phyloP scores from a whole-genome alignment of 2,329 filamentous ascomycete species.

The Aspergillus versicolor region DNA sequence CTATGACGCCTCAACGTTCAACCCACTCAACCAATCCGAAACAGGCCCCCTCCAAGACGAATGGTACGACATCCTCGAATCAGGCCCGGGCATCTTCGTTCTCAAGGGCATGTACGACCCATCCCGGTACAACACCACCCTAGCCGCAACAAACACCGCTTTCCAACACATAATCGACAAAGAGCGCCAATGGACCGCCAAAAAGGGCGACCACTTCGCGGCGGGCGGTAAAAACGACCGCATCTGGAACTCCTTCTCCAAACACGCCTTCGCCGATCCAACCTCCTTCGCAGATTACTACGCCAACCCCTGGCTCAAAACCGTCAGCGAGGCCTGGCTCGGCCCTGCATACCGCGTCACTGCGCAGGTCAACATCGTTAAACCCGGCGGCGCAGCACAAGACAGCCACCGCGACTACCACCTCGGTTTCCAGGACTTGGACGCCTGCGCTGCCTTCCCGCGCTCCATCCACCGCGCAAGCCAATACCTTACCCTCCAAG shows the following conservation, averaged over 20 bases:
- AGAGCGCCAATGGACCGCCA: conserved; percentile 36
- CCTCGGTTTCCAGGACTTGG: conserved; percentile 59
- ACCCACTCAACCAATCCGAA: conserved; percentile 30
- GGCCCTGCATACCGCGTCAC: conserved; percentile 62
- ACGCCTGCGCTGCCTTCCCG: conserved; percentile 50
- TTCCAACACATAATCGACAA: conserved; percentile 51
- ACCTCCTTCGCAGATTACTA: conserved; percentile 58
- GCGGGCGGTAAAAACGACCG: conserved; percentile 56
- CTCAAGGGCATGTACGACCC: conserved; percentile 52
- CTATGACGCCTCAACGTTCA: conserved; percentile 49
- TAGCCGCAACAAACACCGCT: conserved; percentile 50
- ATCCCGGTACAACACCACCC: conserved; percentile 32
- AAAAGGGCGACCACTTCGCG: conserved; percentile 62
- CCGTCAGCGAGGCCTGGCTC: conserved; percentile 57
- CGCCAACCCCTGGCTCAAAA: conserved; percentile 58
- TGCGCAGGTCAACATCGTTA: conserved; percentile 63
- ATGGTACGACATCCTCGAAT: conserved; percentile 58
- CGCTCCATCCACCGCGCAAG: conserved; percentile 54
- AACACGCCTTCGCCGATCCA: conserved; percentile 56
- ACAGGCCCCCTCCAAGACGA: conserved; percentile 55
- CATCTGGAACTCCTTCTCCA: conserved; percentile 67
- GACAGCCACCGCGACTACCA: conserved; percentile 63
- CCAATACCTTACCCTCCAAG: conserved; percentile 62
- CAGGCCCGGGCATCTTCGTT: conserved; percentile 61
- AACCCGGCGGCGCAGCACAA: conserved; percentile 59